Evolutionary conservation across 1,284 basidiomycete species (phyloP).

Genomic region (Naganishia cerealis): DNA sequence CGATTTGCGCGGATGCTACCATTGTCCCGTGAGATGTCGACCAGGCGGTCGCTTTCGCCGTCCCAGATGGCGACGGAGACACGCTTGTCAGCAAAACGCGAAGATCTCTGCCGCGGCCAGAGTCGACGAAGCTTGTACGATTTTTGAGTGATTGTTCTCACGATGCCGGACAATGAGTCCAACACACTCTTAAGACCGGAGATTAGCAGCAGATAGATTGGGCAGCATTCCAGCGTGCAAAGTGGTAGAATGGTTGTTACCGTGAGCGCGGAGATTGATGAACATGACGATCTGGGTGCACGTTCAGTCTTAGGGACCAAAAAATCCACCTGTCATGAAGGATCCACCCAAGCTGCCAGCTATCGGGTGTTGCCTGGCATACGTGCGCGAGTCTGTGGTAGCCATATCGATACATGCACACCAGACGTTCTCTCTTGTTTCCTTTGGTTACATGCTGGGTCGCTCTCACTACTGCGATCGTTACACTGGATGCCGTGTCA

Average conservation of each 20-base stretch:
- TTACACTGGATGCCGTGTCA: background rate
- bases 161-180: background rate
- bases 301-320: too few relatives aligned
- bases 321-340: too few relatives aligned
- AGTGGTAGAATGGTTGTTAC: too few relatives aligned
- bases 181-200: too few relatives aligned
- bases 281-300: too few relatives aligned
- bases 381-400: background rate
- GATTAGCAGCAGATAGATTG: too few relatives aligned
- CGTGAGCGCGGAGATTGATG: too few relatives aligned
- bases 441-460: constrained; percentile 5
- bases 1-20: constrained; percentile 22
- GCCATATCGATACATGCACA: constrained; percentile 18
- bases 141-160: constrained; percentile 12
- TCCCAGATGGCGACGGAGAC: constrained; percentile 10
- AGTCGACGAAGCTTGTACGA: constrained; percentile 1
- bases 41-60: constrained; percentile 1
- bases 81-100: constrained; percentile 13
- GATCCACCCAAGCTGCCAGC: too few relatives aligned
- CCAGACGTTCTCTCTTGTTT: background rate
- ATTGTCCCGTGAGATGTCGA: constrained; percentile 4
- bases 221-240: too few relatives aligned
- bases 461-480: background rate
- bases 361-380: background rate
- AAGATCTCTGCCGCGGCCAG: background rate